Conservation (phyloP, 1,284 basidiomycete genomes). For the Bjerkandera adusta region DNA sequence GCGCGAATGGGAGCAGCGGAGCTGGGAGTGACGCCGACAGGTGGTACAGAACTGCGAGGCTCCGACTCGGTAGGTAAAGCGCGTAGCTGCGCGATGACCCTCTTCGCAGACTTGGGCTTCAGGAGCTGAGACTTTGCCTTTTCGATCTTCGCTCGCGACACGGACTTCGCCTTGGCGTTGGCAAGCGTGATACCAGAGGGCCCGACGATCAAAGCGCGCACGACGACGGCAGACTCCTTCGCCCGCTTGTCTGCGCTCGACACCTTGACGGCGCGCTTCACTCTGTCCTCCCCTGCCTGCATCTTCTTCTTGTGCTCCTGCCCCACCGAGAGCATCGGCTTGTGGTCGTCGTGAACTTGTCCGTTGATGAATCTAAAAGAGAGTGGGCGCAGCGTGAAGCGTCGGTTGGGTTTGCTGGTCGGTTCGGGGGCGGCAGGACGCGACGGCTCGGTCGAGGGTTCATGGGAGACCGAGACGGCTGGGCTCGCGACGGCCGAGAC, state of each 20-base stretch:
- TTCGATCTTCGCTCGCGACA: constrained; percentile 50
- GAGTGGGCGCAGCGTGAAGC: constrained; percentile 28
- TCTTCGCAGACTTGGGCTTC: constrained; percentile 63
- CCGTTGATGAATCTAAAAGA: constrained; percentile 16
- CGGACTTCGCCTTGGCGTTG: constrained; percentile 33
- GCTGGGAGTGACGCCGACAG: constrained; percentile 12
- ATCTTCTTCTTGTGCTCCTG: constrained; percentile 41
- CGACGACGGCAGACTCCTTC: constrained; percentile 56
- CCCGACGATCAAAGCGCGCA: constrained; percentile 70
- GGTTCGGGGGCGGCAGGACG: background rate
- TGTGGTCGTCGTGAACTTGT: constrained; percentile 27
- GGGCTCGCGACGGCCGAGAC: no score
- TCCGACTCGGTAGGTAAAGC: constrained; percentile 35
- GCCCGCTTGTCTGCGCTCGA: constrained; percentile 56
- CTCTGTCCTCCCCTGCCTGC: constrained; percentile 31
- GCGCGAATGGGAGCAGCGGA: constrained; percentile 63
- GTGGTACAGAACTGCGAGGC: constrained; percentile 19
- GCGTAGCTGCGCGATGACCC: constrained; percentile 65
- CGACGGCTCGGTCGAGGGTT: constrained; percentile 1
- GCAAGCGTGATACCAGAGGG: constrained; percentile 34
- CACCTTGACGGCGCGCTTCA: constrained; percentile 33
- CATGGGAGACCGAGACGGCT: background rate
- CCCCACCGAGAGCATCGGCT: constrained; percentile 33
- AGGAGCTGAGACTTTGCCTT: constrained; percentile 72
- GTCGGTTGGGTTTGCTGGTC: constrained; percentile 14